These are phyloP conservation scores for Podaxis sp. DNA, from an alignment of 768 basidiomycete species.

Conservation along the genomic window DNA sequence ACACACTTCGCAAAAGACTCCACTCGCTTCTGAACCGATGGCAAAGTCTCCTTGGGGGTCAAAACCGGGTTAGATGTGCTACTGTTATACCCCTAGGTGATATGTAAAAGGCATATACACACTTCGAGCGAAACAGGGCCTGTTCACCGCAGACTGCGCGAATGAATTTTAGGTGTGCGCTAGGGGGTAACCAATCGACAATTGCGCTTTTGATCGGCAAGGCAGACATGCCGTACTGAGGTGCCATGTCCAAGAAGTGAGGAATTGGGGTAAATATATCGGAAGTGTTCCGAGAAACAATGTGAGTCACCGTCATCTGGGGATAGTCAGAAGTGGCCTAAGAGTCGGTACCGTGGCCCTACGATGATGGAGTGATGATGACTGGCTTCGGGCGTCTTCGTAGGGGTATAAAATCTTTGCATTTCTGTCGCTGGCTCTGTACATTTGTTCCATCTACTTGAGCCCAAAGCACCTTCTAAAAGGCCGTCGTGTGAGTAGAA, in stretches of 20 bases:
- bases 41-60: slow-evolving; percentile 90
- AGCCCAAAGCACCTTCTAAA: too few species aligned
- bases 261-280: slow-evolving; percentile 7
- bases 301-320: slow-evolving; percentile 1
- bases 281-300: slow-evolving; percentile 9
- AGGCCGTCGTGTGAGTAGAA: too few species aligned
- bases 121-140: slow-evolving; percentile 86
- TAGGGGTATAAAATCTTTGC: too few species aligned
- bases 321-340: neutral
- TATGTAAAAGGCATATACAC: slow-evolving; percentile 92
- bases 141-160: slow-evolving; percentile 54
- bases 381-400: slow-evolving; percentile 13
- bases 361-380: slow-evolving; percentile 19
- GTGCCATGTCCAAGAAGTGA: neutral
- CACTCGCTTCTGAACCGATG: slow-evolving; percentile 95
- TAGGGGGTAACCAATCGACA: slow-evolving; percentile 41
- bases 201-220: slow-evolving; percentile 63
- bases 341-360: slow-evolving; percentile 8
- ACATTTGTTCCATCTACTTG: too few species aligned
- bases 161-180: neutral
- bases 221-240: slow-evolving; percentile 18
- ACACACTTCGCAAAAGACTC: slow-evolving; percentile 93
- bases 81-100: slow-evolving; percentile 91
- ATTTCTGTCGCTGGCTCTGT: too few species aligned
- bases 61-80: slow-evolving; percentile 73